Base-by-base conservation (phyloP, 2,329 filamentous ascomycete species). In the Mollisia scopiformis region DNA sequence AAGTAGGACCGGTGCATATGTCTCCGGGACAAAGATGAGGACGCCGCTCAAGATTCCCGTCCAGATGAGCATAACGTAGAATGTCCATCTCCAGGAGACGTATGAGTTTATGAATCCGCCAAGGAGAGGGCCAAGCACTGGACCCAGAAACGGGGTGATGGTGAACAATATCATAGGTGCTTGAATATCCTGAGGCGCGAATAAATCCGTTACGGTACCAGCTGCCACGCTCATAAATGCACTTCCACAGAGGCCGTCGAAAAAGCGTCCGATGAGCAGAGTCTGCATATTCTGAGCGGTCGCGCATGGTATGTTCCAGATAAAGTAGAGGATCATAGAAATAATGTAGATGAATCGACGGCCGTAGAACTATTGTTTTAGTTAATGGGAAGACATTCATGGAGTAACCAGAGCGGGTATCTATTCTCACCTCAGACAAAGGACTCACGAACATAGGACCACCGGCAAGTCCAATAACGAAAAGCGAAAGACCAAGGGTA, bases 41-140 rank as follows among this genome's bases (percentile, higher is more conserved):
- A 51, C 41, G 16, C 82, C 71, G 54, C 91, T 80, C 69, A 92
- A 75, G 10, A 80, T 75, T 16, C 80, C 84, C 1, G 86, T 82
- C 91, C 91, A 96, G 53, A 96, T 95, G 58, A 96, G 76, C 62
- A 96, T 79, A 5, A 92, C 82, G 72, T 93, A 96, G 75, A 94
- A 92, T 0, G 88, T 89, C 90, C 90, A 94, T 52, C 89, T 80
- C 88, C 92, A 96, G 58, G 80, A 77, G 5, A 81, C 82, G 68
- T 88, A 84, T 67, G 88, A 84, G 73, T 93, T 93, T 74, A 96
- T 92, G 74, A 94, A 92, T 10, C 91, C 91, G 7, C 91, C 91
- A 16, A 90, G 72, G 19, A 88, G 63, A 1, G 85, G 84, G 0
- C 86, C 85, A 2, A 85, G 67, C 19, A 79, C 80, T 0, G 86